Percentiles rank a stretch among this genome's conserved stretches.
Evolutionary conservation across 2,329 filamentous ascomycete species (phyloP).

Genomic region (Macrophomina pseudophaseolina): DNA sequence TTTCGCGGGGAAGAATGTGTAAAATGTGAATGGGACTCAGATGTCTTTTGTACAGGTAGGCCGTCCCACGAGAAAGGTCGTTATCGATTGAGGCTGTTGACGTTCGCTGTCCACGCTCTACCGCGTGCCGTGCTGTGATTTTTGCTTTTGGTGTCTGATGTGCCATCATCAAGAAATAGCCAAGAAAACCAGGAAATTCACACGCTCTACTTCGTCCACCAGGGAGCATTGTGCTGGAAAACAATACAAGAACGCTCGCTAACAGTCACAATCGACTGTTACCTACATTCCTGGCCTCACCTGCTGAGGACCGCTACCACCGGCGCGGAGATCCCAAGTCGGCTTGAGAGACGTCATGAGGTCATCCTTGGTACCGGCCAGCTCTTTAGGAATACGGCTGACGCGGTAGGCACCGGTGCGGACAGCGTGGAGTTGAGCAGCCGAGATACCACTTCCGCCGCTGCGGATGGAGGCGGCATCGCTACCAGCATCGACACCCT

Average conservation of each 20-base stretch:
- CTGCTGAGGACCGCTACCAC: conserved; percentile 3
- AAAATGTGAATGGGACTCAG: background rate
- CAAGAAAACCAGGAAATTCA: conserved; percentile 10
- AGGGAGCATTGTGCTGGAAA: background rate
- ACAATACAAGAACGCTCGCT: conserved; percentile 3
- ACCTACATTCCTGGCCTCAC: conserved; percentile 11
- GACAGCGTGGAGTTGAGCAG: conserved; percentile 71
- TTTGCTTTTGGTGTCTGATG: conserved; percentile 11
- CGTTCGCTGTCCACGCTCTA: conserved; percentile 8
- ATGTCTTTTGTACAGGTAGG: conserved; percentile 10
- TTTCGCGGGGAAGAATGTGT: background rate
- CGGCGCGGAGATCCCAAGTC: conserved; percentile 55
- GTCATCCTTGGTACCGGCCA: conserved; percentile 77
- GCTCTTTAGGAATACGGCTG: conserved; percentile 79
- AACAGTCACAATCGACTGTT: background rate
- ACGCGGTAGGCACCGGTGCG: conserved; percentile 85
- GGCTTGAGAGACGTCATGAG: conserved; percentile 64
- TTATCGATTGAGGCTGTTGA: conserved; percentile 19
- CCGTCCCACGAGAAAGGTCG: conserved; percentile 21
- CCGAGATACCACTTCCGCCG: conserved; percentile 78
- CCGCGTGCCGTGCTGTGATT: conserved; percentile 11
- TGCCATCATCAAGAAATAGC: conserved; percentile 18
- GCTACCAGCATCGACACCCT: conserved; percentile 48
- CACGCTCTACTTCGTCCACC: background rate
- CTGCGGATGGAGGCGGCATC: conserved; percentile 63